Conservation (phyloP, 495 filamentous ascomycete genomes). For the Evernia prunastri region DNA sequence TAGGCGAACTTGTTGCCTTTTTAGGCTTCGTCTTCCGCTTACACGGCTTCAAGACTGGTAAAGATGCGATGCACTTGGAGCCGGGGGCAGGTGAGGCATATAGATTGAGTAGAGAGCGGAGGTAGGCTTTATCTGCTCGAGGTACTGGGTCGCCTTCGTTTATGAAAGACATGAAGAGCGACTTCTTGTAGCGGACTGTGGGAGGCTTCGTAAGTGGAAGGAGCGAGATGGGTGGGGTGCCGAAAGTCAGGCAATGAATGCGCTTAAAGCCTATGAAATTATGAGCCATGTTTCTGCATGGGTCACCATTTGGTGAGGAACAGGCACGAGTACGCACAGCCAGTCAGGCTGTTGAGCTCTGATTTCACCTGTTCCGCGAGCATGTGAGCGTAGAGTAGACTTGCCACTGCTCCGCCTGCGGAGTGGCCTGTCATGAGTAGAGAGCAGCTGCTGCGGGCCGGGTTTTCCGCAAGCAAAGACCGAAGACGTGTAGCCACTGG, state of each 20-base stretch:
- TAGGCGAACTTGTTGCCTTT: not conserved
- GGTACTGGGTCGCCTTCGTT: constrained; percentile 82
- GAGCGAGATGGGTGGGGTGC: constrained; percentile 67
- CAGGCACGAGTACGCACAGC: constrained; percentile 29
- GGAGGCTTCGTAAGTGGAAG: constrained; percentile 56
- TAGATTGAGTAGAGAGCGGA: constrained; percentile 62
- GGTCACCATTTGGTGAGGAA: not conserved
- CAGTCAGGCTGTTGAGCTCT: constrained; percentile 59
- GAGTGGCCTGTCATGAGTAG: constrained; percentile 79
- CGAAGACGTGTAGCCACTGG: constrained; percentile 64
- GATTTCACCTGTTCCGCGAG: constrained; percentile 50
- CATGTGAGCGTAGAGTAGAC: constrained; percentile 73
- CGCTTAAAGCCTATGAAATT: constrained; percentile 51
- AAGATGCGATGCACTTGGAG: constrained; percentile 5
- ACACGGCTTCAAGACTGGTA: constrained; percentile 15
- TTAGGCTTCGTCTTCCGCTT: constrained; percentile 19
- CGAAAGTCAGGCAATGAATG: constrained; percentile 77
- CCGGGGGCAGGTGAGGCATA: constrained; percentile 56
- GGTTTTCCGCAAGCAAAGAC: constrained; percentile 61
- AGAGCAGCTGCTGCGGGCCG: constrained; percentile 56
- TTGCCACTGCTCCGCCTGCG: constrained; percentile 74
- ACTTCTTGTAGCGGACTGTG: constrained; percentile 46
- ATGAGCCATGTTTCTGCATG: not conserved
- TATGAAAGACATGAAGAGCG: constrained; percentile 66
- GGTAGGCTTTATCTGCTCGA: constrained; percentile 66